Percentiles rank a stretch among this genome's conserved stretches.
phyloP scores from a whole-genome alignment of 305 asterid species.

The Fraxinus floribunda region DNA sequence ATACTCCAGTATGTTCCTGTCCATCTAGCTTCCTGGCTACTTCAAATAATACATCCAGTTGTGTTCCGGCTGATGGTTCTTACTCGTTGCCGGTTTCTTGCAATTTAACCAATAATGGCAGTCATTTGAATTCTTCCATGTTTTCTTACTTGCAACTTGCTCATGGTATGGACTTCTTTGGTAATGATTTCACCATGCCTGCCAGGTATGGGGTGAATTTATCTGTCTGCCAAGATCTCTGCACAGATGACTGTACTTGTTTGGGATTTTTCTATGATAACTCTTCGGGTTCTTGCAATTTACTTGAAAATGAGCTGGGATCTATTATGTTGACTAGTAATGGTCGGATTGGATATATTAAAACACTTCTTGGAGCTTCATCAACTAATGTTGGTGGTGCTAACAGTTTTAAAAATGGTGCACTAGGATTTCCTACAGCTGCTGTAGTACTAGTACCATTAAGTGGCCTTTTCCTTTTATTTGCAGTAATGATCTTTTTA shows the following conservation, averaged over 20 bases:
- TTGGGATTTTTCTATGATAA: conserved; percentile 46
- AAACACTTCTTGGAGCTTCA: conserved; percentile 23
- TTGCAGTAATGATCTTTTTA: conserved; percentile 26
- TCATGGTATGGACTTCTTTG: conserved; percentile 46
- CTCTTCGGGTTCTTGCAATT: conserved; percentile 50
- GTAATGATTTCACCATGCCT: conserved; percentile 45
- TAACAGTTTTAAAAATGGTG: neutral
- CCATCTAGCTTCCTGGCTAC: conserved; percentile 30
- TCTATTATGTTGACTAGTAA: conserved; percentile 34
- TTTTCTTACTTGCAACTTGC: conserved; percentile 46
- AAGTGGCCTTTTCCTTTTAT: conserved; percentile 26
- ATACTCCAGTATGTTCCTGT: conserved; percentile 39
- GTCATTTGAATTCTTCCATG: conserved; percentile 22
- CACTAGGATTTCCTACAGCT: conserved; percentile 26
- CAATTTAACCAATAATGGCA: conserved; percentile 26
- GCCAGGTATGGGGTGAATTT: conserved; percentile 22
- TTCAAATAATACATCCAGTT: conserved; percentile 25
- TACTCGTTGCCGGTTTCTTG: conserved; percentile 42
- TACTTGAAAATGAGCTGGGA: conserved; percentile 36
- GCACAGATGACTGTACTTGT: conserved; percentile 52
- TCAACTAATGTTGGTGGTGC: conserved; percentile 3
- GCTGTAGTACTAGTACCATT: conserved; percentile 40
- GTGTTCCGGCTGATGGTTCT: conserved; percentile 36
- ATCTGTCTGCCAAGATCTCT: conserved; percentile 40
- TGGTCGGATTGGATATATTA: conserved; percentile 37